Evolutionary conservation across 2,329 filamentous ascomycete genomes (phyloP).

Genomic region (Pseudogymnoascus sp.): DNA sequence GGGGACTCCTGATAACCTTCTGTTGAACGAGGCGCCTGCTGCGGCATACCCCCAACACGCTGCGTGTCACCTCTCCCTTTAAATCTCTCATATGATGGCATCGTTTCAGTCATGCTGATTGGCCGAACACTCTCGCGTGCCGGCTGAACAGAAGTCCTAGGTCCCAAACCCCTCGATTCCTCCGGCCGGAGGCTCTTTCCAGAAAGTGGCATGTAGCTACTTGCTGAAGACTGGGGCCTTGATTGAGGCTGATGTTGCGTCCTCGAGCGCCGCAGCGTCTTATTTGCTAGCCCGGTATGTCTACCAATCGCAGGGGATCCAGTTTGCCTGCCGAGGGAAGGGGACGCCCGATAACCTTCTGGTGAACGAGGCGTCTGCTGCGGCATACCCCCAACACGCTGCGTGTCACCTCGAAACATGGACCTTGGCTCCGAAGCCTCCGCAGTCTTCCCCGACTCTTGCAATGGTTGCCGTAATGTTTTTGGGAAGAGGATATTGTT

Average conservation of each 20-base stretch:
- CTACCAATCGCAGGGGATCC: neutral
- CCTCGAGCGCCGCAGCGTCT: neutral
- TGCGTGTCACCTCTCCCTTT: neutral
- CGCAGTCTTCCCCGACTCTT: neutral
- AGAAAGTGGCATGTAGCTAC: neutral
- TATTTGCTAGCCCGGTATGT: neutral
- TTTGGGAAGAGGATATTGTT: neutral
- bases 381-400: neutral
- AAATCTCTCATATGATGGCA: neutral
- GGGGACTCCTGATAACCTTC: neutral
- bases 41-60: neutral
- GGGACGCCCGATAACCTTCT: neutral
- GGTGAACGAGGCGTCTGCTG: neutral
- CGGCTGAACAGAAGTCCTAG: neutral
- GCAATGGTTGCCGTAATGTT: neutral
- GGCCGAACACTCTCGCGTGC: slow-evolving; percentile 10
- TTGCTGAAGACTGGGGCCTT: neutral
- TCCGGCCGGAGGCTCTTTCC: neutral
- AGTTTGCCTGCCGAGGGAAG: neutral
- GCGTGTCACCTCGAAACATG: neutral
- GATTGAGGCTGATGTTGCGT: neutral
- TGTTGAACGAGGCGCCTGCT: neutral
- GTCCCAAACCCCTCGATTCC: neutral
- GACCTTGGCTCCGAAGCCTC: neutral
- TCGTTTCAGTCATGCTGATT: neutral